A percentile compares a stretch with the other conserved stretches of the same genome.
Conservation (phyloP, 345 rosid genomes). For the Erysimum cheiranthoides region DNA sequence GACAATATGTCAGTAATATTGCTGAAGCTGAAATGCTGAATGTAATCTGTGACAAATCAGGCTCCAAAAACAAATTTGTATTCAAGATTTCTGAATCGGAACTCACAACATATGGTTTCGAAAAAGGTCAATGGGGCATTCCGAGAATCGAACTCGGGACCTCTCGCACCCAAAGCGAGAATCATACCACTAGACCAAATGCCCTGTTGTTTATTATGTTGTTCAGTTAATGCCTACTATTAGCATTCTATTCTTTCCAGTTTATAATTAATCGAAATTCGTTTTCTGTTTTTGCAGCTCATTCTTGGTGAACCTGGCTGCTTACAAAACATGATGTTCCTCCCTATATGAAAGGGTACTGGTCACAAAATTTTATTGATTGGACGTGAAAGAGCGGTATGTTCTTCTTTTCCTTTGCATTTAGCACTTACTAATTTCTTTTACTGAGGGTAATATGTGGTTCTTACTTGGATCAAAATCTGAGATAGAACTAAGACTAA, state of each 20-base stretch:
- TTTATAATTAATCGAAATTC: neutral
- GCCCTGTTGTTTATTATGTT: slow-evolving; percentile 38
- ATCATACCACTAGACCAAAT: no score
- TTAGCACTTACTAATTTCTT: neutral
- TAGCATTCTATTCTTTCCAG: neutral
- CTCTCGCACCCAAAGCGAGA: no score
- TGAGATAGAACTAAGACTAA: neutral
- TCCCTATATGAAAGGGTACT: neutral
- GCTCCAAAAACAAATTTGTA: no score
- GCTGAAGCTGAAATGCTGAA: no score
- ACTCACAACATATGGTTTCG: no score
- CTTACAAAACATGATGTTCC: neutral
- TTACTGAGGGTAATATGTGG: neutral
- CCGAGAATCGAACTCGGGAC: no score
- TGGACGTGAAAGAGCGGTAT: neutral
- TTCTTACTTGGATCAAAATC: neutral
- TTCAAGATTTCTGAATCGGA: no score
- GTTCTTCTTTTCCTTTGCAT: neutral
- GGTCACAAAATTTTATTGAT: neutral
- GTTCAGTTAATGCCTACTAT: no score
- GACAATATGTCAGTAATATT: no score
- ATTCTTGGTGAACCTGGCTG: neutral
- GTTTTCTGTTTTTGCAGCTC: neutral
- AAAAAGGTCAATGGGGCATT: no score
- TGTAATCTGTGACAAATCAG: no score